These are phyloP conservation scores for Adansonia rubrostipa DNA, from an alignment of 441 rosid species.

Conservation along the genomic window DNA sequence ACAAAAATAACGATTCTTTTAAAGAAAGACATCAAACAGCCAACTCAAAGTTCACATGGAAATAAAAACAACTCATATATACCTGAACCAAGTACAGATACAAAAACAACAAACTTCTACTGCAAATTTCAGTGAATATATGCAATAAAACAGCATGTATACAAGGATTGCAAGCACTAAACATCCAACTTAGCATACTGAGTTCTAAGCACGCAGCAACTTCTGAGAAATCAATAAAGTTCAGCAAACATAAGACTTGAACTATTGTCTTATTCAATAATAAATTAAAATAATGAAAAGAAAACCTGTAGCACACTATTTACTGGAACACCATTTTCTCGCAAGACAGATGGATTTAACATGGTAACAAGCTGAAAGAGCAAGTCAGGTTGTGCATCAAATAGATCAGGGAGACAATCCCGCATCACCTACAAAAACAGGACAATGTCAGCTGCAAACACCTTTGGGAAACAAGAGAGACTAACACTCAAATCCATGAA, in stretches of 20 bases:
- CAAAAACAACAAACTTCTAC: not conserved
- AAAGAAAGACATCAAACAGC: conserved; percentile 12
- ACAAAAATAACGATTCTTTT: conserved; percentile 12
- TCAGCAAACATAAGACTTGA: conserved; percentile 1
- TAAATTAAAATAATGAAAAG: not conserved
- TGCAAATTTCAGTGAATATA: not conserved
- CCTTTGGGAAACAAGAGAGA: not conserved
- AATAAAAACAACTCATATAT: not conserved
- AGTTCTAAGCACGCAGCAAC: conserved; percentile 4
- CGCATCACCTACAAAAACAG: conserved; percentile 76
- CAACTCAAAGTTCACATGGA: conserved; percentile 19
- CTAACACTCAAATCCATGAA: conserved; percentile 1
- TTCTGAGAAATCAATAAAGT: conserved; percentile 22
- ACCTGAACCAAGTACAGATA: not conserved
- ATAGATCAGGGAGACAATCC: conserved; percentile 84
- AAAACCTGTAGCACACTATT: conserved; percentile 86
- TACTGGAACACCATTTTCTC: conserved; percentile 84
- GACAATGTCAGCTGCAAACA: conserved; percentile 28
- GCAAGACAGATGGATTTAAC: conserved; percentile 93
- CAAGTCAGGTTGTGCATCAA: conserved; percentile 95
- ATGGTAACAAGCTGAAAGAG: conserved; percentile 96
- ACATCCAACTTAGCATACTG: conserved; percentile 7
- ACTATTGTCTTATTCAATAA: conserved; percentile 12
- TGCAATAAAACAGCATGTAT: conserved; percentile 4
- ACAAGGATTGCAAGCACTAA: not conserved